phyloP scores from a whole-genome alignment of 148 eudicot species.

The Oxyria digyna region DNA sequence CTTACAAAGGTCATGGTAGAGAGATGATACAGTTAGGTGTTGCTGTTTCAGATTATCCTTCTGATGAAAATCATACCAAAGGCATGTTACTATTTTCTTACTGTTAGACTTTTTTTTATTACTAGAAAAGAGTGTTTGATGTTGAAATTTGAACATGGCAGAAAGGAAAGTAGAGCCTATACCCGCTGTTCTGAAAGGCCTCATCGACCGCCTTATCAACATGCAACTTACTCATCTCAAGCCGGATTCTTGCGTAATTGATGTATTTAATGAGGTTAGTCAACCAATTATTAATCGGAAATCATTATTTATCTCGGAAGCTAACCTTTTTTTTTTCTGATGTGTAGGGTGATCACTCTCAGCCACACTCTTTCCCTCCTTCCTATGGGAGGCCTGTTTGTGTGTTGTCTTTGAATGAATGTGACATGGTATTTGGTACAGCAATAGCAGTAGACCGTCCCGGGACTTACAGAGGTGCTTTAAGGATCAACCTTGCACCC shows the following conservation, averaged over 20 bases:
- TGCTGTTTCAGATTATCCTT: conserved; percentile 32
- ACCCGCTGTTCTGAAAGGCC: conserved; percentile 36
- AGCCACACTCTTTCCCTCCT: conserved; percentile 42
- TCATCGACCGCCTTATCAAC: conserved; percentile 30
- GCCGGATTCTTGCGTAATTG: conserved; percentile 51
- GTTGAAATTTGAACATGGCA: conserved; percentile 18
- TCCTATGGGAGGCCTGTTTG: conserved; percentile 49
- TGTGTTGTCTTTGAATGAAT: conserved; percentile 39
- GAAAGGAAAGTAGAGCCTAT: conserved; percentile 43
- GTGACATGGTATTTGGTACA: conserved; percentile 51
- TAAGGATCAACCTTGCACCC: conserved; percentile 36
- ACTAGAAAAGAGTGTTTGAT: neutral
- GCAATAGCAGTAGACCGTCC: conserved; percentile 23
- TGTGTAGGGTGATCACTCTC: conserved; percentile 50
- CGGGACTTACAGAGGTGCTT: conserved; percentile 42
- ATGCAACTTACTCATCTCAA: conserved; percentile 26
- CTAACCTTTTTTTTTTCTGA: conserved; percentile 4
- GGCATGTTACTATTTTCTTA: neutral
- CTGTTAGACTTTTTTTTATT: neutral
- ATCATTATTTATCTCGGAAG: neutral
- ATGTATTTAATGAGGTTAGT: conserved; percentile 54
- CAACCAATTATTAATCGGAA: neutral
- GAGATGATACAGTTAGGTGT: conserved; percentile 56
- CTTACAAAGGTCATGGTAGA: conserved; percentile 51
- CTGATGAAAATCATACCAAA: conserved; percentile 18